Evolutionary conservation across 306 rosid genomes (phyloP), one percentile per base, ranked within the genome.

Genomic region (Trifolium dubium): DNA sequence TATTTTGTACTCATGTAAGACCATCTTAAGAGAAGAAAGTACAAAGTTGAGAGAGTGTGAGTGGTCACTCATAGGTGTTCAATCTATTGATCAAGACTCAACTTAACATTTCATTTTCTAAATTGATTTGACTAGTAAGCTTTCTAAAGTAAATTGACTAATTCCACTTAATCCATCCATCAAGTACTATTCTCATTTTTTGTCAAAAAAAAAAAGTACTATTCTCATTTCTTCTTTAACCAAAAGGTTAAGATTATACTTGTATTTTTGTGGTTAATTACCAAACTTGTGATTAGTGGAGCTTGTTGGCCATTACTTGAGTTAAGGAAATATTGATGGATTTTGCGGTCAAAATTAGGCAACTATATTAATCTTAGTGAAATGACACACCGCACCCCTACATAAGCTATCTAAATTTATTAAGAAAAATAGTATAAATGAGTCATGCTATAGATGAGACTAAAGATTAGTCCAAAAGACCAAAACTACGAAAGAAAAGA

Each of bases 81-180:
- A 71, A 40, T 74, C 85, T 69, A 78, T 65, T 84, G 75, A 68
- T 0, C 62, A 56, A 23, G 15, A 15, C 78, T 40, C 53, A 80
- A 80, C 73, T 77, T 73, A 29, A 40, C 32, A 10, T 0, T 12
- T 1, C 41, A 0, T 41, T 55, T 77, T 51, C 73, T 29, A 41
- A 19, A 41, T 40, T 71, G 35, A 56, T 28, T 56, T 23, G 37
- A 56, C 63, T 56, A 11, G 28, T 56, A 8, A 56, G 63, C 13
- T 54, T 80, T 43, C 75, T 14, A 50, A 10, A 41, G 8, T 63
- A 75, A 76, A 34, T 67, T 75, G 83, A 78, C 64, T 71, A 74
- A 34, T 49, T 70, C 79, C 83, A 77, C 75, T 74, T 12, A 58
- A 14, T 51, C 68, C 15, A 14, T 51, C 68, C 15, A 73, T 69